A percentile compares a stretch with the other conserved stretches of the same genome.
Conservation (phyloP, 768 basidiomycete species). For the Leccinum variicolor region DNA sequence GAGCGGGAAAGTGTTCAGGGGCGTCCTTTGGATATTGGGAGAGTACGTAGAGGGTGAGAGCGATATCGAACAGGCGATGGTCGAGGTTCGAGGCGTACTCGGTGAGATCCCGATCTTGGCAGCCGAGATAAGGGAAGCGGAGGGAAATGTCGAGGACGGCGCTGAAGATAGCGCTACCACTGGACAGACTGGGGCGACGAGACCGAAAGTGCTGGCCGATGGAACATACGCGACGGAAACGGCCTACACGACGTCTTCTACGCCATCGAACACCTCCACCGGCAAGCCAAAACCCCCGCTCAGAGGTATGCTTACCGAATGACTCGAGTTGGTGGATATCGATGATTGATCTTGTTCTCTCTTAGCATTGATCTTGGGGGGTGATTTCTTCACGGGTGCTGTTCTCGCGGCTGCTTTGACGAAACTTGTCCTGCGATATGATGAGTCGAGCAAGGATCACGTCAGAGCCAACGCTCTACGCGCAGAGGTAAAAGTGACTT, state of each 20-base stretch:
- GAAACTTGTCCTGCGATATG: constrained; percentile 82
- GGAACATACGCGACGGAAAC: constrained; percentile 99
- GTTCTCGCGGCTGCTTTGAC: constrained; percentile 88
- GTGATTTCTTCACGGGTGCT: constrained; percentile 95
- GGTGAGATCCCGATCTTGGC: constrained; percentile 98
- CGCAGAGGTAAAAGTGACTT: constrained; percentile 61
- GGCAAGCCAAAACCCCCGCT: constrained; percentile 92
- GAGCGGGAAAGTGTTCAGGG: constrained; percentile 95
- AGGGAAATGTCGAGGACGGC: constrained; percentile 47
- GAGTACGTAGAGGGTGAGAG: constrained; percentile 75
- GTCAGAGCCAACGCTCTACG: constrained; percentile 65
- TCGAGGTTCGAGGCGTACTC: constrained; percentile 77
- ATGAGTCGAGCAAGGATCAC: constrained; percentile 48
- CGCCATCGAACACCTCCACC: constrained; percentile 65
- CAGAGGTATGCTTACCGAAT: constrained; percentile 48
- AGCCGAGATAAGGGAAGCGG: constrained; percentile 77
- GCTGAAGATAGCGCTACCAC: constrained; percentile 34
- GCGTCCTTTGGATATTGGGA: constrained; percentile 97
- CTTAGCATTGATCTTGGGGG: constrained; percentile 80
- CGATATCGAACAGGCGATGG: constrained; percentile 72
- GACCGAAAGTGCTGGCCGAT: constrained; percentile 85
- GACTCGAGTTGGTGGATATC: neutral
- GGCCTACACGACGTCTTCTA: constrained; percentile 63
- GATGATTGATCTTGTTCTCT: neutral
- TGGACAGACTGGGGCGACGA: constrained; percentile 43